These are phyloP conservation scores for Trichoderma atrobrunneum DNA, from an alignment of 2,329 filamentous ascomycete genomes.

Conservation along the genomic window DNA sequence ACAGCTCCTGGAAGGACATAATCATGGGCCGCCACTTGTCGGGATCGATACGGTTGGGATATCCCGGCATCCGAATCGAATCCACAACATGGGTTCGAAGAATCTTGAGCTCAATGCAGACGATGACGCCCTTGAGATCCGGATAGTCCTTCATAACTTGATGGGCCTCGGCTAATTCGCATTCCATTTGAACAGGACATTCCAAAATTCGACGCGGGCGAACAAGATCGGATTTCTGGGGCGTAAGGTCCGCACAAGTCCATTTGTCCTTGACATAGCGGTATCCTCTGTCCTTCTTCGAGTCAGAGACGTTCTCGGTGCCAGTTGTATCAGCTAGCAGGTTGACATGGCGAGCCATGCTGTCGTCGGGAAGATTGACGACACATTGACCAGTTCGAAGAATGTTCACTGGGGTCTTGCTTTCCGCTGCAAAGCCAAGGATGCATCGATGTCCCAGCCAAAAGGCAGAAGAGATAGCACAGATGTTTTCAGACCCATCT, in stretches of 20 bases:
- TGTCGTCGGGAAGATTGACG: conserved; percentile 39
- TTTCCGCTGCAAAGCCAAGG: conserved; percentile 37
- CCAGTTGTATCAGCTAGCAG: conserved; percentile 40
- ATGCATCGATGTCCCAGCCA: conserved; percentile 45
- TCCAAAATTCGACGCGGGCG: conserved; percentile 35
- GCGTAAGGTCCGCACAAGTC: conserved; percentile 32
- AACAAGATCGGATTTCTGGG: conserved; percentile 34
- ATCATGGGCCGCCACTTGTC: conserved; percentile 44
- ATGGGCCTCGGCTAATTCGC: conserved; percentile 33
- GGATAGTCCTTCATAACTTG: conserved; percentile 34
- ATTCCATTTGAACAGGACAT: conserved; percentile 45
- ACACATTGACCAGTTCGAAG: conserved; percentile 42
- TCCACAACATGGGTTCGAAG: conserved; percentile 35
- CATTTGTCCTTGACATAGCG: conserved; percentile 41
- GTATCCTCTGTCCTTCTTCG: conserved; percentile 34
- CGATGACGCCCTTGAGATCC: conserved; percentile 28
- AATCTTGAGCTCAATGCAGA: conserved; percentile 38
- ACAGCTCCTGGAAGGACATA: conserved; percentile 44
- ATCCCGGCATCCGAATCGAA: conserved; percentile 35
- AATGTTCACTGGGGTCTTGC: conserved; percentile 41
- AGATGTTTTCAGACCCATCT: conserved; percentile 41
- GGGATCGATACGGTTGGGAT: conserved; percentile 40
- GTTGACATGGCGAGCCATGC: conserved; percentile 36
- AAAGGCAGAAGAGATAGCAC: conserved; percentile 44
- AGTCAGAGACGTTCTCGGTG: conserved; percentile 26